These are phyloP conservation scores for Ceratocystis colombiana DNA, from an alignment of 2,329 filamentous ascomycete genomes.

Conservation along the genomic window DNA sequence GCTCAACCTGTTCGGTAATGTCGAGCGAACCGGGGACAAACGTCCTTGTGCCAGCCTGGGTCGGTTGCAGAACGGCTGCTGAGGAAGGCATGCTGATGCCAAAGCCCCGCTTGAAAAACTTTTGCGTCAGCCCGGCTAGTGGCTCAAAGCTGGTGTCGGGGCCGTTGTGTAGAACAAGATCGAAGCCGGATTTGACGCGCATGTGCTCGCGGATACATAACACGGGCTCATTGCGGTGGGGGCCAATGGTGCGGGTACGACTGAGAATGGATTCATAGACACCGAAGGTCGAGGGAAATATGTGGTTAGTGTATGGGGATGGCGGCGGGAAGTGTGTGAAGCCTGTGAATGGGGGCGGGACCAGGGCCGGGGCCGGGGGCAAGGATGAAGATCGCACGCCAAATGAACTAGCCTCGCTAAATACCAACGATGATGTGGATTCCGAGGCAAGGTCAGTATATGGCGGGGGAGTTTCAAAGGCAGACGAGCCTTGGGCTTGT, in stretches of 20 bases:
- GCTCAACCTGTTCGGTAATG: conserved; percentile 24
- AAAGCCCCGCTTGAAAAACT: conserved; percentile 7
- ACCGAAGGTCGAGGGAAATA: conserved; percentile 22
- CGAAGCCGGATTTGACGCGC: conserved; percentile 7
- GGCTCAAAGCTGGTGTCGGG: conserved; percentile 9
- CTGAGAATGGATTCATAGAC: conserved; percentile 22
- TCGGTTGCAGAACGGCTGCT: not conserved
- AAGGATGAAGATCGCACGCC: not conserved
- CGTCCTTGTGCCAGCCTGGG: not conserved
- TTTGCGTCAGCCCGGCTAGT: conserved; percentile 19
- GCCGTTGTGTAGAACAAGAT: conserved; percentile 21
- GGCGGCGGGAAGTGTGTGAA: not conserved
- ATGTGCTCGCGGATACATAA: conserved; percentile 20
- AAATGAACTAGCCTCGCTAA: conserved; percentile 1
- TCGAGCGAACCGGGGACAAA: conserved; percentile 19
- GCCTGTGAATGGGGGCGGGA: not conserved
- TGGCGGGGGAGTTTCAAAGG: not conserved
- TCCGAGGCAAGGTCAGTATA: not conserved
- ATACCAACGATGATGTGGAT: not conserved
- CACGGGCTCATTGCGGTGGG: conserved; percentile 17
- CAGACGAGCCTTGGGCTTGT: not conserved
- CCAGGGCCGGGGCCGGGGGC: not conserved
- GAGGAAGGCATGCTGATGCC: conserved; percentile 25
- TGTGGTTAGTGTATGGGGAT: not conserved
- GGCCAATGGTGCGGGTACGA: conserved; percentile 19